A percentile compares a stretch with the other conserved stretches of the same genome.
These are phyloP conservation scores for Leptodontidium sp. DNA, from an alignment of 2,329 filamentous ascomycete genomes.

Conservation along the genomic window DNA sequence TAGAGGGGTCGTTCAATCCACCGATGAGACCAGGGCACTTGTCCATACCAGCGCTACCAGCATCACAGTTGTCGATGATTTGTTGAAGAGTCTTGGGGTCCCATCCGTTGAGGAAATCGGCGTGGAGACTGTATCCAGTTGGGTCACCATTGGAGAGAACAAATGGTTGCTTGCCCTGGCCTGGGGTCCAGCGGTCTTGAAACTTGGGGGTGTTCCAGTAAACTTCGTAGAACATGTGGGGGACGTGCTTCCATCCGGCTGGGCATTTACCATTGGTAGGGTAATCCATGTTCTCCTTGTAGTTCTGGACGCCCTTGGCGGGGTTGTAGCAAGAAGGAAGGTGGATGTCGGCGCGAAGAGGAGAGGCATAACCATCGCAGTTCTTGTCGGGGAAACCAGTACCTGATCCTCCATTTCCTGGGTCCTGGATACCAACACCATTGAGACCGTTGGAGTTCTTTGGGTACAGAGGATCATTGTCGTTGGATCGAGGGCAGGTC, in stretches of 20 bases:
- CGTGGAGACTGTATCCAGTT: constrained; percentile 79
- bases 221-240: constrained; percentile 84
- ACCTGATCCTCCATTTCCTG: constrained; percentile 62
- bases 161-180: constrained; percentile 72
- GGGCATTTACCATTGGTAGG: constrained; percentile 80
- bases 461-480: constrained; percentile 61
- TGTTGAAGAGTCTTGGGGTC: constrained; percentile 71
- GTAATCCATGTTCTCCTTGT: constrained; percentile 76
- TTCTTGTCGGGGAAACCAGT: constrained; percentile 74
- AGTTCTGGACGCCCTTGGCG: constrained; percentile 58
- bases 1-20: constrained; percentile 57
- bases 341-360: constrained; percentile 81
- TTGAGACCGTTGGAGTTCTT: constrained; percentile 60
- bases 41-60: constrained; percentile 66
- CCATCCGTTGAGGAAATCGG: constrained; percentile 84
- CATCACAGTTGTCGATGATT: constrained; percentile 76
- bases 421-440: constrained; percentile 62
- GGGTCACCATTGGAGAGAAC: constrained; percentile 81
- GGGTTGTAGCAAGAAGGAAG: constrained; percentile 93
- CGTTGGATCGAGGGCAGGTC: constrained; percentile 65
- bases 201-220: constrained; percentile 82
- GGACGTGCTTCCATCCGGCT: constrained; percentile 70
- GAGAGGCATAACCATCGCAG: constrained; percentile 69
- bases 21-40: constrained; percentile 65
- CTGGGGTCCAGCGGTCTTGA: constrained; percentile 66